Conservation (phyloP, 768 basidiomycete species). For the Trametes coccinea region DNA sequence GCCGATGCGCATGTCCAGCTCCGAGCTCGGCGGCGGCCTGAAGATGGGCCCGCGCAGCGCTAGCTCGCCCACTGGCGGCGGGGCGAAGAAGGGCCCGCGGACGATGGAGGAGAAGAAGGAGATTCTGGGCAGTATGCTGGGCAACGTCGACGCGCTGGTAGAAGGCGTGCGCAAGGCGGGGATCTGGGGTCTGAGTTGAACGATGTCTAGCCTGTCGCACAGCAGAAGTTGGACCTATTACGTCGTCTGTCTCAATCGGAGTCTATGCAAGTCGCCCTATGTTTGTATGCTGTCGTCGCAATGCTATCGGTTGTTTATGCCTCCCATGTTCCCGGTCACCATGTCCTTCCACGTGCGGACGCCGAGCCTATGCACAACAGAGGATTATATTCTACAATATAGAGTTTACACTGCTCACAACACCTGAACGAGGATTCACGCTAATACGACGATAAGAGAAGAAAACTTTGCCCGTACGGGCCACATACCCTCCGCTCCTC, state of each 20-base stretch:
- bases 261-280: not conserved
- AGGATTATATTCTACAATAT: slow-evolving; percentile 16
- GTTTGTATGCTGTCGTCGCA: slow-evolving; percentile 17
- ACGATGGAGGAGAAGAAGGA: slow-evolving; percentile 85
- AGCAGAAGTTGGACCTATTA: no score
- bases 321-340: not conserved
- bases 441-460: slow-evolving; percentile 3
- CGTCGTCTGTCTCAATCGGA: not conserved
- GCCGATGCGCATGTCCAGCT: slow-evolving; percentile 3
- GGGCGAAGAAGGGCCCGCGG: slow-evolving; percentile 18
- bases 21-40: not conserved
- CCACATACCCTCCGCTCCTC: not conserved
- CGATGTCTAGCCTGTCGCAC: not conserved
- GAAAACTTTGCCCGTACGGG: not conserved
- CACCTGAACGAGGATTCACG: not conserved
- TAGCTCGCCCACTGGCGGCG: slow-evolving; percentile 29
- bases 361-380: not conserved
- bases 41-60: slow-evolving; percentile 16
- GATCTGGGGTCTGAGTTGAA: slow-evolving; percentile 73
- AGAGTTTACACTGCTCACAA: slow-evolving; percentile 11
- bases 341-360: not conserved
- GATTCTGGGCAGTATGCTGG: slow-evolving; percentile 76
- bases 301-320: slow-evolving; percentile 13
- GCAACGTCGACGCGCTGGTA: slow-evolving; percentile 89
- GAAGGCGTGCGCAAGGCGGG: slow-evolving; percentile 85